Evolutionary conservation across 2,329 filamentous ascomycete species (phyloP).

Genomic region (Coniochaeta hoffmannii): DNA sequence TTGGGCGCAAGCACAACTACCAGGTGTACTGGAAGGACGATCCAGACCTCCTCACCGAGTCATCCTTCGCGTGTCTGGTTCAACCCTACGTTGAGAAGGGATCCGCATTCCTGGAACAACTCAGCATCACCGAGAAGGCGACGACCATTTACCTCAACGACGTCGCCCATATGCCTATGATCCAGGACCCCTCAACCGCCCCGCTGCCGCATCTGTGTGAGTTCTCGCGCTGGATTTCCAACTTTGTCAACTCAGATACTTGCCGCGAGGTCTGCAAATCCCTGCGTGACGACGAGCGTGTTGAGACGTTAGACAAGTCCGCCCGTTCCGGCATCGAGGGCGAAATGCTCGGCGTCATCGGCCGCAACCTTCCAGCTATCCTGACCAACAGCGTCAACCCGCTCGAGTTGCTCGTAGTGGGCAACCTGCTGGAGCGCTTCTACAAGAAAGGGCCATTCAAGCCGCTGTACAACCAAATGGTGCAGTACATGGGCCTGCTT

Average conservation of each 20-base stretch:
- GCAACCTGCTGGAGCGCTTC: slow-evolving; percentile 24
- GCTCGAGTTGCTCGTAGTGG: slow-evolving; percentile 25
- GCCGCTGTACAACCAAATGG: slow-evolving; percentile 15
- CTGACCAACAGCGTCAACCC: slow-evolving; percentile 21
- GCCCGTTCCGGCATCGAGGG: slow-evolving; percentile 16
- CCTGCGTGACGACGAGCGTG: neutral
- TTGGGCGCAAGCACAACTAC: neutral
- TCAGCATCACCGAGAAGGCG: too few species aligned
- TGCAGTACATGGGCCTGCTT: slow-evolving; percentile 12
- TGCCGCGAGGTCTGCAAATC: too few species aligned
- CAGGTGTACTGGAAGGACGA: neutral
- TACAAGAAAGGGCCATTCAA: slow-evolving; percentile 20
- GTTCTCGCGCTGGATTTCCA: slow-evolving; percentile 7
- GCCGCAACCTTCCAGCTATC: slow-evolving; percentile 22
- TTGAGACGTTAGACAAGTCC: slow-evolving; percentile 4
- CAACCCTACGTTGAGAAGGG: too few species aligned
- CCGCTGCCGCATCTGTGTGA: neutral
- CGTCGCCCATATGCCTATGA: too few species aligned
- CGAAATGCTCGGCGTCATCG: slow-evolving; percentile 19
- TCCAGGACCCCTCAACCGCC: too few species aligned
- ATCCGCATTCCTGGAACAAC: too few species aligned
- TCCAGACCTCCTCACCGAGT: neutral
- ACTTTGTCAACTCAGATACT: neutral
- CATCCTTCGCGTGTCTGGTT: neutral
- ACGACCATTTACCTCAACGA: too few species aligned